Evolutionary conservation across 805 yeast genomes (phyloP).

Genomic region (Starmerella stigmatis): DNA sequence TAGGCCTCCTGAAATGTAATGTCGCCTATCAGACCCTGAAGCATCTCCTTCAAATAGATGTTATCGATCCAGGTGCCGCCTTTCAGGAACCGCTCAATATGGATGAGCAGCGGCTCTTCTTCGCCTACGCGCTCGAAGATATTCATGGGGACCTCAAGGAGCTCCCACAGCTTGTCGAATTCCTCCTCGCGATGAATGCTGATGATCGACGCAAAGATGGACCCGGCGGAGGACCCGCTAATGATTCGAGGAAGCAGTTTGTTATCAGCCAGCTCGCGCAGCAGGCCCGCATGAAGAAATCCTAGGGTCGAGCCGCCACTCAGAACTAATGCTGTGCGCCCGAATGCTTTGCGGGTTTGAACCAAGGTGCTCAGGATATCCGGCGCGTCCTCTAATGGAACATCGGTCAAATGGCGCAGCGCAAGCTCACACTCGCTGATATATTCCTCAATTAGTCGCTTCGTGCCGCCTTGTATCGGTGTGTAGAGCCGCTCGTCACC

Average conservation of each 20-base stretch:
- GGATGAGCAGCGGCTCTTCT: conserved; percentile 42
- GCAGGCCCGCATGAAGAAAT: conserved; percentile 81
- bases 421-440: conserved; percentile 62
- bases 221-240: conserved; percentile 94
- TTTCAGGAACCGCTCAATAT: conserved; percentile 55
- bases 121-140: conserved; percentile 49
- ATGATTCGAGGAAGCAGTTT: conserved; percentile 74
- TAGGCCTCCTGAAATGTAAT: conserved; percentile 90
- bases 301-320: conserved; percentile 97
- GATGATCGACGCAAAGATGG: conserved; percentile 80
- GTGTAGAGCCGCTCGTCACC: conserved; percentile 69
- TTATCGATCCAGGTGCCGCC: conserved; percentile 87
- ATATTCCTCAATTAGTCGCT: conserved; percentile 70
- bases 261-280: conserved; percentile 63
- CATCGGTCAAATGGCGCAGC: conserved; percentile 29
- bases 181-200: conserved; percentile 75
- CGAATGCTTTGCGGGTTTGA: conserved; percentile 83
- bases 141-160: conserved; percentile 40
- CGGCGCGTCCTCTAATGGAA: conserved; percentile 40
- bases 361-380: conserved; percentile 67
- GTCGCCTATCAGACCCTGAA: conserved; percentile 73
- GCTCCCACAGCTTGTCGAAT: conserved; percentile 40
- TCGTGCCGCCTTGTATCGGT: conserved; percentile 78
- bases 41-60: conserved; percentile 55
- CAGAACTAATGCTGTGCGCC: conserved; percentile 86